Evolutionary conservation across 345 rosid species (phyloP), one percentile per base, ranked within the genome.

Genomic region (Pelargonium nanum): DNA sequence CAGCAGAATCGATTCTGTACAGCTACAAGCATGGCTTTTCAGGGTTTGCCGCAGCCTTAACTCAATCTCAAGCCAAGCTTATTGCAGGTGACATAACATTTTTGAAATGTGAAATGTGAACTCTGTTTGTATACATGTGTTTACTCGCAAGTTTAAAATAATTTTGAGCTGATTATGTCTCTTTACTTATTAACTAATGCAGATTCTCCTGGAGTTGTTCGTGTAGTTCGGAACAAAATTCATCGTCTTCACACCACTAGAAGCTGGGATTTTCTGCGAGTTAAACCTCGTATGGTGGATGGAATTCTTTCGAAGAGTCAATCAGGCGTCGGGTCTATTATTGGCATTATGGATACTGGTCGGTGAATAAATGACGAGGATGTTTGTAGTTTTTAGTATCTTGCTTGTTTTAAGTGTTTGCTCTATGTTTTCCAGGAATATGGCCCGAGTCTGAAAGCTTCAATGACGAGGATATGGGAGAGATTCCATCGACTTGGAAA

Each of bases 391-490:
- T 55, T 25, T 66, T 26, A 44, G 57, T 55, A 16, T 28, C 26
- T 58, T 34, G 13, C 19, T 8, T 30, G 19, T 16, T 23, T 19
- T 53, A 26, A 22, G 55, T 26, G 20, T 26, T 7, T 59, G 22
- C 52, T 62, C 30, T 61, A 13, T 61, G 60, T 23, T 26, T 26
- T 59, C 56, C 69, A 73, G 86, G 95, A 40, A 76, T 84, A 72
- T 82, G 86, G 88, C 90, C 90, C 0, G 88, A 86, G 67, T 74
- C 83, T 24, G 51, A 67, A 50, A 80, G 86, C 65, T 86, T 86
- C 61, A 72, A 55, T 2, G 84, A 82, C 61, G 66, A 75, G 2
- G 82, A 77, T 53, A 69, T 86, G 57, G 72, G 61, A 51, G 71
- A 65, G 5, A 48, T 84, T 62, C 90, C 90, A 0, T 52, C 74